phyloP scores from a whole-genome alignment of 495 filamentous ascomycete genomes.

The Pyrenopolyporus hunteri region DNA sequence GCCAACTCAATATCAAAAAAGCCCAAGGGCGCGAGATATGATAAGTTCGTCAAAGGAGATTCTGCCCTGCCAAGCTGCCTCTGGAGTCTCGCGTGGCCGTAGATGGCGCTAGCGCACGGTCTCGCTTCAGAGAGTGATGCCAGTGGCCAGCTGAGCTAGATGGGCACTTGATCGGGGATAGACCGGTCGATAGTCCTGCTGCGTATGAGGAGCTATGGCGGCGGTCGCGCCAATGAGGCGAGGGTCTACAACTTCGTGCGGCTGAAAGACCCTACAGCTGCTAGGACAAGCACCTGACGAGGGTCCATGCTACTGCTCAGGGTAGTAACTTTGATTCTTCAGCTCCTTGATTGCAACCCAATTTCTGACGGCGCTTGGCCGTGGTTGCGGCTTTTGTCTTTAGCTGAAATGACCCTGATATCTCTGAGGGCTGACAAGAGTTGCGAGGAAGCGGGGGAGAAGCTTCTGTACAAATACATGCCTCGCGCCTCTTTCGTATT shows the following conservation, averaged over 20 bases:
- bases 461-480: constrained; percentile 26
- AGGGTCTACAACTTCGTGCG: constrained; percentile 9
- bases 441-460: neutral
- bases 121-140: constrained; percentile 15
- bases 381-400: constrained; percentile 8
- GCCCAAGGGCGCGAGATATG: too few species aligned
- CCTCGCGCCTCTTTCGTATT: constrained; percentile 4
- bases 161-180: constrained; percentile 17
- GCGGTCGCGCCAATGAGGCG: constrained; percentile 20
- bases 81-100: constrained; percentile 3
- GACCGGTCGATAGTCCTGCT: constrained; percentile 27
- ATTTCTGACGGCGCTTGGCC: constrained; percentile 1
- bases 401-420: neutral
- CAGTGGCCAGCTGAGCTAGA: constrained; percentile 22
- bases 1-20: too few species aligned
- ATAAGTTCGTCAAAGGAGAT: neutral
- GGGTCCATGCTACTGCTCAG: neutral
- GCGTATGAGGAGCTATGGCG: neutral
- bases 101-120: constrained; percentile 3
- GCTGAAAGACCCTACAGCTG: constrained; percentile 31
- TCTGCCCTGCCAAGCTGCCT: constrained; percentile 32
- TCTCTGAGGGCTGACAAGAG: constrained; percentile 8
- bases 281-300: constrained; percentile 8
- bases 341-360: neutral
- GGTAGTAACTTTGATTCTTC: neutral